Evolutionary conservation across 1,284 basidiomycete species (phyloP).

Genomic region (Ceratobasidium sp.): DNA sequence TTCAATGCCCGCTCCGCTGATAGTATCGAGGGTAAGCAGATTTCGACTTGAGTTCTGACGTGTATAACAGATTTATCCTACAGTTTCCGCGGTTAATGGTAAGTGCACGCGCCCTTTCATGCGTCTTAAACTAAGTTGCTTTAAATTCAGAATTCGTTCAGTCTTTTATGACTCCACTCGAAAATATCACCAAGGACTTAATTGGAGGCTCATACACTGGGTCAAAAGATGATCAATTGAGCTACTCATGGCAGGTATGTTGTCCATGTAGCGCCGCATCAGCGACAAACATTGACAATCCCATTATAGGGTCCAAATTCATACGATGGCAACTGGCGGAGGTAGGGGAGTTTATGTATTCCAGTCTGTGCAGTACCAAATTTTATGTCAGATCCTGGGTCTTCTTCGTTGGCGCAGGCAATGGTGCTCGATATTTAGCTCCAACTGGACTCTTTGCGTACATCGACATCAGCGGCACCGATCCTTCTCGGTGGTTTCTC

Average conservation of each 20-base stretch:
- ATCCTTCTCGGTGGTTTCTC: slow-evolving; percentile 63
- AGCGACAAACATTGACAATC: slow-evolving; percentile 32
- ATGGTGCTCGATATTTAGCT: slow-evolving; percentile 63
- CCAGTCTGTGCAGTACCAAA: slow-evolving; percentile 38
- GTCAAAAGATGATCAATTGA: slow-evolving; percentile 24
- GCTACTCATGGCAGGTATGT: slow-evolving; percentile 30
- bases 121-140: slow-evolving; percentile 54
- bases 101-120: slow-evolving; percentile 51
- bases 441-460: slow-evolving; percentile 68
- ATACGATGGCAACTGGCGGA: slow-evolving; percentile 69
- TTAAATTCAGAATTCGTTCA: slow-evolving; percentile 50
- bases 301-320: slow-evolving; percentile 63
- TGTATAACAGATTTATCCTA: slow-evolving; percentile 48
- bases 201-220: slow-evolving; percentile 46
- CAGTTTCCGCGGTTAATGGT: slow-evolving; percentile 56
- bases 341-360: slow-evolving; percentile 15
- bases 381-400: slow-evolving; percentile 45
- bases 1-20: slow-evolving; percentile 60
- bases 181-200: slow-evolving; percentile 54
- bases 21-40: slow-evolving; percentile 11
- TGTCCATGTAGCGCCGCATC: slow-evolving; percentile 1
- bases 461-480: slow-evolving; percentile 67
- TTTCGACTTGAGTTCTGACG: slow-evolving; percentile 48
- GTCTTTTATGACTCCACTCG: slow-evolving; percentile 42
- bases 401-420: slow-evolving; percentile 62